A percentile compares a stretch with the other conserved stretches of the same genome.
Evolutionary conservation across 2,329 filamentous ascomycete species (phyloP).

Genomic region (Pezicula carpinea): DNA sequence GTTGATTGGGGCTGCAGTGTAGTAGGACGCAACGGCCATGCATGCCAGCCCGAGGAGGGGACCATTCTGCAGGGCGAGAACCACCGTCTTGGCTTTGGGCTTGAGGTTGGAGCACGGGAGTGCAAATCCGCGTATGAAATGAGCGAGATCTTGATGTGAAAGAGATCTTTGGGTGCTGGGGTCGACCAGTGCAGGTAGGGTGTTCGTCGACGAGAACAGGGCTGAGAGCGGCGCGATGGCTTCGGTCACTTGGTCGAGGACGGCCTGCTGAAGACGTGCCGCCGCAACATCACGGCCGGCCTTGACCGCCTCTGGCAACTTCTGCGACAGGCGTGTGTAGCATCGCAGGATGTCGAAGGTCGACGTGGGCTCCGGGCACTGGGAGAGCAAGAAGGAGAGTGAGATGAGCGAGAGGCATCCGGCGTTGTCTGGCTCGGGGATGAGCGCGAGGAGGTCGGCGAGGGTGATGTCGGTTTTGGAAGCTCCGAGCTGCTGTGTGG

Average conservation of each 20-base stretch:
- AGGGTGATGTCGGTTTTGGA: not conserved
- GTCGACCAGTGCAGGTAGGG: constrained; percentile 1
- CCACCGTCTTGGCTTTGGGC: constrained; percentile 36
- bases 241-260: not conserved
- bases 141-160: constrained; percentile 27
- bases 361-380: not conserved
- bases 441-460: not conserved
- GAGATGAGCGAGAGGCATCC: not conserved
- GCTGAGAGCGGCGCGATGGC: not conserved
- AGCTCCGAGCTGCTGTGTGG: not conserved
- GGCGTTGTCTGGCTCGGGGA: not conserved
- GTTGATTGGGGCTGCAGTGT: constrained; percentile 48
- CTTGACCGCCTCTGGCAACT: constrained; percentile 33
- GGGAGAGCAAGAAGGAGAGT: not conserved
- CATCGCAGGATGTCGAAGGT: constrained; percentile 31
- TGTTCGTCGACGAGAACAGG: not conserved
- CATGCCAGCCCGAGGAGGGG: constrained; percentile 46
- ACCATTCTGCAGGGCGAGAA: constrained; percentile 49
- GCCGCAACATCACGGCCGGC: constrained; percentile 19
- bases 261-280: not conserved
- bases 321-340: constrained; percentile 31
- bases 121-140: constrained; percentile 30
- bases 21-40: constrained; percentile 44
- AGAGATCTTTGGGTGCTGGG: constrained; percentile 16
- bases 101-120: constrained; percentile 21